Evolutionary conservation across 495 filamentous ascomycete species (phyloP).

Genomic region (Lichenothelia convexa): DNA sequence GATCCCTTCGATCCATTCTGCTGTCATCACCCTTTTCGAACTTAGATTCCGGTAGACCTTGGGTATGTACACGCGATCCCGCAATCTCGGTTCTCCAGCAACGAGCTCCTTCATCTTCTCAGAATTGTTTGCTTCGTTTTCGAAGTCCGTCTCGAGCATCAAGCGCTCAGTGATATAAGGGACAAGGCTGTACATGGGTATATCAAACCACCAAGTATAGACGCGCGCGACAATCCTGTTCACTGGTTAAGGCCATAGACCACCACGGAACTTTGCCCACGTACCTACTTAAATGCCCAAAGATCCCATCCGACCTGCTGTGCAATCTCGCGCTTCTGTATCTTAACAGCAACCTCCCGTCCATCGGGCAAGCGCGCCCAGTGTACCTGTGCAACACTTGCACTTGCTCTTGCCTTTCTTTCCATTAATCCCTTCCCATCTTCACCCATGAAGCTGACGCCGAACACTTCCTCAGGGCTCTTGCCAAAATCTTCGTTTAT

Average conservation of each 20-base stretch:
- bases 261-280: neutral
- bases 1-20: slow-evolving; percentile 94
- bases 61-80: slow-evolving; percentile 71
- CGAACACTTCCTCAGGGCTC: slow-evolving; percentile 73
- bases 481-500: slow-evolving; percentile 72
- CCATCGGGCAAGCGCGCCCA: slow-evolving; percentile 77
- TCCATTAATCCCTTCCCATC: slow-evolving; percentile 68
- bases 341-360: slow-evolving; percentile 80
- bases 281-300: slow-evolving; percentile 73
- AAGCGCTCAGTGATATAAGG: slow-evolving; percentile 80
- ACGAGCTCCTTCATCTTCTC: slow-evolving; percentile 66
- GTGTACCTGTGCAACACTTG: slow-evolving; percentile 90
- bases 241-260: slow-evolving; percentile 5
- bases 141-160: slow-evolving; percentile 82
- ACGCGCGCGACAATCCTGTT: slow-evolving; percentile 50
- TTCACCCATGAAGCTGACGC: slow-evolving; percentile 45
- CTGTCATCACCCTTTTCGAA: slow-evolving; percentile 73
- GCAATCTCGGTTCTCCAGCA: slow-evolving; percentile 54
- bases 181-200: slow-evolving; percentile 73
- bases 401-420: slow-evolving; percentile 65
- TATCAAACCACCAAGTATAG: slow-evolving; percentile 67
- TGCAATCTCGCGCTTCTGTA: slow-evolving; percentile 88
- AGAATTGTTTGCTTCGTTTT: slow-evolving; percentile 75
- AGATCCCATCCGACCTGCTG: slow-evolving; percentile 83
- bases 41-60: slow-evolving; percentile 65